Conservation (phyloP, 139 green algal species). For the Chlorella sp. region DNA sequence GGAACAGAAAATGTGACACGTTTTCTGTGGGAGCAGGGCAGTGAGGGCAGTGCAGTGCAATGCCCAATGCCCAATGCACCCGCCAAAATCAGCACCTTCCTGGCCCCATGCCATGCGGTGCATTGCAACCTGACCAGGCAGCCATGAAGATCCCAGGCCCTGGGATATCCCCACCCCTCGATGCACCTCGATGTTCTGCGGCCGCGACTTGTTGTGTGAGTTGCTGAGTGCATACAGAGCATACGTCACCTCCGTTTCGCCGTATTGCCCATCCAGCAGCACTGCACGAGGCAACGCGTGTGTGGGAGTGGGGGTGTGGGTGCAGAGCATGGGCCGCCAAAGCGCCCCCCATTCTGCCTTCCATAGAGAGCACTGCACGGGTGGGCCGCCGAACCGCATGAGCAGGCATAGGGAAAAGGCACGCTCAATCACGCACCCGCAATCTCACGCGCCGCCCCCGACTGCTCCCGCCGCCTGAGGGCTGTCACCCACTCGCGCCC, state of each 20-base stretch:
- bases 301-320: neutral
- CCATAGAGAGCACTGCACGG: neutral
- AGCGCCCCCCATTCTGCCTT: too few species aligned
- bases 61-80: too few species aligned
- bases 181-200: conserved; percentile 29
- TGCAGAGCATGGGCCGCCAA: neutral
- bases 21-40: too few species aligned
- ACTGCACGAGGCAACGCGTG: neutral
- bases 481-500: neutral
- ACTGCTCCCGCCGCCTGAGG: neutral
- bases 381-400: neutral
- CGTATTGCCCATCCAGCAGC: neutral
- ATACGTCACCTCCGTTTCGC: neutral
- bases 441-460: neutral
- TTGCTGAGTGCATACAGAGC: conserved; percentile 4
- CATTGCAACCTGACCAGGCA: too few species aligned
- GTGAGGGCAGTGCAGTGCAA: too few species aligned
- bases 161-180: too few species aligned
- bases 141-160: too few species aligned
- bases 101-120: too few species aligned
- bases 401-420: neutral
- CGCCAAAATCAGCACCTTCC: too few species aligned
- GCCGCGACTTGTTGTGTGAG: conserved; percentile 9
- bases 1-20: too few species aligned
- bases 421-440: neutral